A percentile compares a stretch with the other conserved stretches of the same genome.
Evolutionary conservation across 257 asterid genomes (phyloP).

Genomic region (Solanum lignicaule): DNA sequence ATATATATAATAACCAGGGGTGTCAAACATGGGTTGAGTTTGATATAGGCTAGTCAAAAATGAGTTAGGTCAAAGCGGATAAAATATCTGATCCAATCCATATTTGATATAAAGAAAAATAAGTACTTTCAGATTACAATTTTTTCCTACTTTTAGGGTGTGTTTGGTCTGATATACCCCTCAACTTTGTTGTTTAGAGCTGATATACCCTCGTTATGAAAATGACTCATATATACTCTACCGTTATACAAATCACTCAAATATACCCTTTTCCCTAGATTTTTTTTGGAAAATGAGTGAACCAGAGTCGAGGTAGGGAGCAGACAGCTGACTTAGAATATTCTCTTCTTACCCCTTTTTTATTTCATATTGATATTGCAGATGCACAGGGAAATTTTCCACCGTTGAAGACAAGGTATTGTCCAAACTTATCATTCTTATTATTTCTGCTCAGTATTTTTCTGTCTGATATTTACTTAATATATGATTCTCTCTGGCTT

Average conservation of each 20-base stretch:
- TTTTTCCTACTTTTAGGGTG: background rate
- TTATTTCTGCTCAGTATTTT: background rate
- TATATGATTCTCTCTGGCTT: background rate
- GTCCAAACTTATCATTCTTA: background rate
- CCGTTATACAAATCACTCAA: too few relatives aligned
- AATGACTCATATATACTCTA: too few relatives aligned
- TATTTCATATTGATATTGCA: constrained; percentile 23
- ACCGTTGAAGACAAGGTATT: constrained; percentile 23
- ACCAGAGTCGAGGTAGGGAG: background rate
- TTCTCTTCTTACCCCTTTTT: background rate
- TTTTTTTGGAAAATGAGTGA: background rate
- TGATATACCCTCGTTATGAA: too few relatives aligned
- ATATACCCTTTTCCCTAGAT: background rate
- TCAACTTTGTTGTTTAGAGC: too few relatives aligned
- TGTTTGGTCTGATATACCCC: too few relatives aligned
- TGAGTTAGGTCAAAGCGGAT: background rate
- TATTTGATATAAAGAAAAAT: background rate
- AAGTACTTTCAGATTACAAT: too few relatives aligned
- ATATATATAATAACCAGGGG: background rate
- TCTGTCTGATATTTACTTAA: background rate
- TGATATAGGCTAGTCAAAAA: background rate
- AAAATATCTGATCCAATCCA: background rate
- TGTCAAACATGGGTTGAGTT: background rate
- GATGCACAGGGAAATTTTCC: constrained; percentile 80
- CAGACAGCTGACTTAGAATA: background rate